Conservation (phyloP, 345 rosid genomes). For the Eucalyptus coolabah region DNA sequence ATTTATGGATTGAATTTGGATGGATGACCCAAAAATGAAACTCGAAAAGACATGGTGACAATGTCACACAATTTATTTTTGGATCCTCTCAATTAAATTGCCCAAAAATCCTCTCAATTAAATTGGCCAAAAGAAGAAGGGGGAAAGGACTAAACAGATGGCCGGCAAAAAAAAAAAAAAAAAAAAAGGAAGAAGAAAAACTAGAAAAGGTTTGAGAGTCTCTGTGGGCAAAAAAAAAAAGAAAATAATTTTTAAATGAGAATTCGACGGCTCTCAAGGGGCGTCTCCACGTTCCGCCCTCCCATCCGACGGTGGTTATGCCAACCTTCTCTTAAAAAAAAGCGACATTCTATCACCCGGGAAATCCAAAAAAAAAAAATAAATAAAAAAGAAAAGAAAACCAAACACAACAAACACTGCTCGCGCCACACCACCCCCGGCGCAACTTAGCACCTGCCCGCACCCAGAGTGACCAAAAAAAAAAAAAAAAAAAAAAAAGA, state of each 20-base stretch:
- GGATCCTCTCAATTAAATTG: not conserved
- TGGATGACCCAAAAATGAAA: not conserved
- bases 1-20: not conserved
- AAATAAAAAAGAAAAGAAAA: not conserved
- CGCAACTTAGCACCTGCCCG: not conserved
- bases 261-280: not conserved
- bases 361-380: not conserved
- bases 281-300: not conserved
- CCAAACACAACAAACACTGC: not conserved
- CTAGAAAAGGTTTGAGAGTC: not conserved
- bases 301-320: not conserved
- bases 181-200: not conserved
- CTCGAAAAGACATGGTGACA: not conserved
- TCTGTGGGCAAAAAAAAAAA: not conserved
- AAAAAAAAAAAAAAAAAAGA: fast-evolving
- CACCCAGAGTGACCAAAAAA: not conserved
- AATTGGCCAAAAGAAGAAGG: not conserved
- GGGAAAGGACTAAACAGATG: not conserved
- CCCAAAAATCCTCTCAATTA: not conserved
- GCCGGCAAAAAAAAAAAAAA: fast-evolving
- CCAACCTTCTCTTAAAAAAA: not conserved
- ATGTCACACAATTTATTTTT: not conserved
- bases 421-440: not conserved
- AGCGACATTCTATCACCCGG: not conserved
- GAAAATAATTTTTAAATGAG: not conserved